Percentiles rank a stretch among this genome's conserved stretches.
Evolutionary conservation across 106 monocot genomes (phyloP).

Genomic region (Gastrodia elata): DNA sequence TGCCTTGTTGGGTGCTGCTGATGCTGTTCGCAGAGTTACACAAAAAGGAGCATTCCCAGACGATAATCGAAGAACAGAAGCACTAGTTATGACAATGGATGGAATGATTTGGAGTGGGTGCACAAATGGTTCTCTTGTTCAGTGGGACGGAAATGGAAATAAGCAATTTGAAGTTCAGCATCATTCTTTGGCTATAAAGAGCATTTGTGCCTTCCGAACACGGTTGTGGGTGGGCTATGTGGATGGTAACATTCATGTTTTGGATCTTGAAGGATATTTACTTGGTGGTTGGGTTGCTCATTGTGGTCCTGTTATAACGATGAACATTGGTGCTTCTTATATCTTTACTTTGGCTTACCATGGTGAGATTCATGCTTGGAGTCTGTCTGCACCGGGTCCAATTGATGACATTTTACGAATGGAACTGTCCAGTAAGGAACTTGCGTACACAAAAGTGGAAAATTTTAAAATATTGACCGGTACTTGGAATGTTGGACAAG

Average conservation of each 20-base stretch:
- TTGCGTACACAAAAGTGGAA: conserved; percentile 28
- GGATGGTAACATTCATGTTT: conserved; percentile 36
- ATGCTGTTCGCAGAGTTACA: conserved; percentile 53
- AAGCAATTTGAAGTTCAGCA: conserved; percentile 38
- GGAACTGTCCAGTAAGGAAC: conserved; percentile 27
- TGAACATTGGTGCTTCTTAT: conserved; percentile 35
- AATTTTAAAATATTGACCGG: conserved; percentile 44
- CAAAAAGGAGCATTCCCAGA: conserved; percentile 50
- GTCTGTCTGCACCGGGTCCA: conserved; percentile 31
- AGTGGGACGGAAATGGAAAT: conserved; percentile 59
- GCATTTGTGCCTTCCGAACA: conserved; percentile 46
- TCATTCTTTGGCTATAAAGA: conserved; percentile 29
- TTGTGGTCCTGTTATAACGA: conserved; percentile 43
- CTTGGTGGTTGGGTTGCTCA: conserved; percentile 52
- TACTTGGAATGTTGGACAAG: conserved; percentile 74
- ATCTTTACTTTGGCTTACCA: conserved; percentile 55
- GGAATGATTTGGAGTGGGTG: conserved; percentile 57
- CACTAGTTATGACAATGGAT: conserved; percentile 43
- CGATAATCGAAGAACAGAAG: conserved; percentile 42
- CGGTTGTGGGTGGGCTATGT: conserved; percentile 50
- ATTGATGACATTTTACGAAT: conserved; percentile 29
- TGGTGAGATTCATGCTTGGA: conserved; percentile 61
- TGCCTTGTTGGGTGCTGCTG: conserved; percentile 60
- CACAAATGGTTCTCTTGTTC: conserved; percentile 39
- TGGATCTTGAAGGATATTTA: conserved; percentile 49